Conservation (phyloP, 495 filamentous ascomycete species). For the Penicillium verhagenii region DNA sequence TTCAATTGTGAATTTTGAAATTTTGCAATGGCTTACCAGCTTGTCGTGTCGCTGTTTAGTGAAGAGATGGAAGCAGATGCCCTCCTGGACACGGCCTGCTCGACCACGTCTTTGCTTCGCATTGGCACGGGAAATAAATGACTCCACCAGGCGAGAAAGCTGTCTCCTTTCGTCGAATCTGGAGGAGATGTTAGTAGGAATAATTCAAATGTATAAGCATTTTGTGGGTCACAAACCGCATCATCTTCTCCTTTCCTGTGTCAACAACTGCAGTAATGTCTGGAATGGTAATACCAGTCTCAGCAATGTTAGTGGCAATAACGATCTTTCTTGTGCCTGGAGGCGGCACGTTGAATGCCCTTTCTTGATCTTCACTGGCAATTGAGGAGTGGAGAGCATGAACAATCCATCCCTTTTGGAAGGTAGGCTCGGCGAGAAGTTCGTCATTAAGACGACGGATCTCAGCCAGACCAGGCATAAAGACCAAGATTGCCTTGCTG, state of each 20-base stretch:
- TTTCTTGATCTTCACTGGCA: constrained; percentile 93
- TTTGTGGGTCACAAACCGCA: constrained; percentile 52
- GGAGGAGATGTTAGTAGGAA: constrained; percentile 3
- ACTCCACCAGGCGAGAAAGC: constrained; percentile 82
- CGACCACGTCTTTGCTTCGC: constrained; percentile 91
- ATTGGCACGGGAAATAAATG: constrained; percentile 91
- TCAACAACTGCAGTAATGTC: constrained; percentile 96
- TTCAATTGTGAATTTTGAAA: too few relatives aligned
- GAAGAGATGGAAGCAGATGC: constrained; percentile 93
- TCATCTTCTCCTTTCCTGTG: constrained; percentile 92
- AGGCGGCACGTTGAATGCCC: constrained; percentile 82
- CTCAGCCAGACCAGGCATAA: constrained; percentile 90
- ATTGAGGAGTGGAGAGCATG: constrained; percentile 91
- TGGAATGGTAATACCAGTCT: constrained; percentile 91
- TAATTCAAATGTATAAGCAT: background rate
- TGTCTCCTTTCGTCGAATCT: constrained; percentile 88
- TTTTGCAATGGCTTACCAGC: constrained; percentile 28
- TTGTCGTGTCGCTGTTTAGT: constrained; percentile 82
- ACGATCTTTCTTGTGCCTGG: constrained; percentile 84
- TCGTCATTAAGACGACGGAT: constrained; percentile 86
- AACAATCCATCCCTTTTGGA: constrained; percentile 71
- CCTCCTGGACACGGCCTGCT: constrained; percentile 93
- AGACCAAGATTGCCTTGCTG: constrained; percentile 90
- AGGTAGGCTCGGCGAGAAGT: constrained; percentile 66
- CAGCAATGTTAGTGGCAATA: constrained; percentile 93